phyloP scores from a whole-genome alignment of 2,329 filamentous ascomycete genomes.

The Cladosporium sp. region DNA sequence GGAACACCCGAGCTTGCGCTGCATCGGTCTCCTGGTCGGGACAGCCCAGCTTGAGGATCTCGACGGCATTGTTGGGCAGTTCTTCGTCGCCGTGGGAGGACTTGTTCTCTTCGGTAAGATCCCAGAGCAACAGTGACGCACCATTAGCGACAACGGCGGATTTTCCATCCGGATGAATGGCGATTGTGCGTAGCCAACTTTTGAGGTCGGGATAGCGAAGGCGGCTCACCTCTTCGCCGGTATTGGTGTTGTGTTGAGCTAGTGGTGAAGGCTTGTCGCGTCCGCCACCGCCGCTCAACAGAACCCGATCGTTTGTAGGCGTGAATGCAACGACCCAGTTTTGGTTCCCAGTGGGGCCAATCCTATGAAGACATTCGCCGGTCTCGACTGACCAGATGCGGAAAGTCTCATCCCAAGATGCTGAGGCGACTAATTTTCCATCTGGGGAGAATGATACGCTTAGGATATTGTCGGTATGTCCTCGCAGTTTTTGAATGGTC shows the following conservation, averaged over 20 bases:
- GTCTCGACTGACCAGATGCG: constrained; percentile 16
- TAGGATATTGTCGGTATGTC: constrained; percentile 20
- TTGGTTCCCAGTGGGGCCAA: constrained; percentile 14
- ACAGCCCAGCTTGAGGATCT: not conserved
- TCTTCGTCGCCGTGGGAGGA: not conserved
- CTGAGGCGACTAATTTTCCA: constrained; percentile 17
- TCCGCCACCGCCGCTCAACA: not conserved
- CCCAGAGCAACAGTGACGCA: not conserved
- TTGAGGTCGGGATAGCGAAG: not conserved
- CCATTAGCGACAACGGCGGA: not conserved
- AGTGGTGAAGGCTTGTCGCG: not conserved
- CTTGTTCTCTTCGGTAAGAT: not conserved
- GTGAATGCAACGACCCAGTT: not conserved
- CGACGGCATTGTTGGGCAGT: not conserved
- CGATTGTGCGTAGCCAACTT: not conserved
- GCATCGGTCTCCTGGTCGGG: not conserved
- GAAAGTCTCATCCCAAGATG: constrained; percentile 18
- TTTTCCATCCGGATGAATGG: not conserved
- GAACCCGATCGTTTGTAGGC: not conserved
- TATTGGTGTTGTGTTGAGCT: not conserved
- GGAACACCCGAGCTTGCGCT: not conserved
- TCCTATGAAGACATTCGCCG: constrained; percentile 11
- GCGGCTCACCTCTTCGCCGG: not conserved
- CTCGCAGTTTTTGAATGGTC: constrained; percentile 5
- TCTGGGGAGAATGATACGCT: constrained; percentile 19